Evolutionary conservation across 2,329 filamentous ascomycete species (phyloP), one percentile per base, ranked within the genome.

Genomic region (Pseudogymnoascus sp.): DNA sequence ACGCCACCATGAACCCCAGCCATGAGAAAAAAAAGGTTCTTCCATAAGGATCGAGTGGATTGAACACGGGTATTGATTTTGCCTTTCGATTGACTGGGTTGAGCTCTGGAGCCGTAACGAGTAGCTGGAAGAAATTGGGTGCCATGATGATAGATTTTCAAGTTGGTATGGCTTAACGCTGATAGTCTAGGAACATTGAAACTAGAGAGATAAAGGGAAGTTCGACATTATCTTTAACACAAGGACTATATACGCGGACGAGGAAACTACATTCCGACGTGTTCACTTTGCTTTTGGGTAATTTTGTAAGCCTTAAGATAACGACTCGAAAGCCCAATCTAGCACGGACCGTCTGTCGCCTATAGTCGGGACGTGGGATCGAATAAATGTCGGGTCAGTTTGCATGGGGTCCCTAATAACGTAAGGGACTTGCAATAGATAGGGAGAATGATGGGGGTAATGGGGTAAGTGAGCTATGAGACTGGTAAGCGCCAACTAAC

Each of bases 1-100:
- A 96, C 5, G 89, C 88, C 60, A 92, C 83, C 82, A 93, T 87
- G 75, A 93, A 93, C 1, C 89, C 89, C 59, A 91, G 81, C 85
- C 89, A 93, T 1, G 88, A 89, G 78, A 96, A 95, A 79, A 92
- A 90, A 75, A 95, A 95, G 0, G 93, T 90, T 4, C 90, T 83
- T 23, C 91, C 91, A 78, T 96, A 91, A 68, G 85, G 77, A 73
- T 93, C 82, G 69, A 91, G 72, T 0, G 88, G 83, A 74, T 96
- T 96, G 67, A 96, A 77, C 26, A 89, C 74, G 0, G 91, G 91
- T 46, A 96, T 83, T 0, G 89, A 88, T 64, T 82, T 85, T 61
- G 91, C 91, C 74, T 96, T 96, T 65, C 82, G 82, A 77, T 88
- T 96, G 78, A 91, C 83, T 7, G 91, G 90, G 74, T 96, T 95